Evolutionary conservation across 2,329 filamentous ascomycete genomes (phyloP).

Genomic region (Zopfia rhizophila): DNA sequence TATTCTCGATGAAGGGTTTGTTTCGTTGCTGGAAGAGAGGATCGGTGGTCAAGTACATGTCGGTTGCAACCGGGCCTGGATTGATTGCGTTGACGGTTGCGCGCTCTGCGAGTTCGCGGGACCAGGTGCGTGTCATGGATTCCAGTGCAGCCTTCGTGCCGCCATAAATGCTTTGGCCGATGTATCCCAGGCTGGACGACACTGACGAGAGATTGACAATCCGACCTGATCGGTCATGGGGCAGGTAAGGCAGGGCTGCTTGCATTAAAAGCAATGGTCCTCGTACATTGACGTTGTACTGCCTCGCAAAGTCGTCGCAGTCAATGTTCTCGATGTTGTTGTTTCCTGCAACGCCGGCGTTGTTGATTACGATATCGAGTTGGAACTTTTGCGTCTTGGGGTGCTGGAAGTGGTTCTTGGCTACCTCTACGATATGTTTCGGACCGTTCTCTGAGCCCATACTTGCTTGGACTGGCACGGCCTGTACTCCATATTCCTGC

Average conservation of each 20-base stretch:
- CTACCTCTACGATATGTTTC: slow-evolving; percentile 66
- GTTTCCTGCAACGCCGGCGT: slow-evolving; percentile 77
- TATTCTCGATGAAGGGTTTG: slow-evolving; percentile 69
- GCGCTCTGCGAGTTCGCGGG: slow-evolving; percentile 69
- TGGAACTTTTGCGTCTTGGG: slow-evolving; percentile 68
- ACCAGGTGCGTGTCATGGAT: slow-evolving; percentile 76
- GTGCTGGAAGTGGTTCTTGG: slow-evolving; percentile 67
- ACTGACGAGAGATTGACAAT: slow-evolving; percentile 72
- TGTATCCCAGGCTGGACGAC: slow-evolving; percentile 66
- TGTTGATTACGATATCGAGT: slow-evolving; percentile 88
- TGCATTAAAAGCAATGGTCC: slow-evolving; percentile 83
- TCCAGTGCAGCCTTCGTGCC: slow-evolving; percentile 75
- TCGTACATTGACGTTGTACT: slow-evolving; percentile 83
- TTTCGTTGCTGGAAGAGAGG: slow-evolving; percentile 68
- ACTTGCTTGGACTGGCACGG: slow-evolving; percentile 75
- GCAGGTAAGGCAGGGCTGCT: slow-evolving; percentile 76
- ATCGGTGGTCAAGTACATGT: slow-evolving; percentile 70
- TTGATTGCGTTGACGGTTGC: slow-evolving; percentile 74
- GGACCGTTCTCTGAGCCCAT: slow-evolving; percentile 72
- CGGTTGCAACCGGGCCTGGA: slow-evolving; percentile 70
- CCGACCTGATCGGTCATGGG: slow-evolving; percentile 71
- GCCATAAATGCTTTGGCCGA: slow-evolving; percentile 70
- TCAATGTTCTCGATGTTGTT: slow-evolving; percentile 71
- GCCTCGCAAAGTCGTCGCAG: slow-evolving; percentile 72
- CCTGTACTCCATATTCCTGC: slow-evolving; percentile 67